phyloP scores from a whole-genome alignment of 352 stramenopile genomes.

The Elongisporangium undulatum region DNA sequence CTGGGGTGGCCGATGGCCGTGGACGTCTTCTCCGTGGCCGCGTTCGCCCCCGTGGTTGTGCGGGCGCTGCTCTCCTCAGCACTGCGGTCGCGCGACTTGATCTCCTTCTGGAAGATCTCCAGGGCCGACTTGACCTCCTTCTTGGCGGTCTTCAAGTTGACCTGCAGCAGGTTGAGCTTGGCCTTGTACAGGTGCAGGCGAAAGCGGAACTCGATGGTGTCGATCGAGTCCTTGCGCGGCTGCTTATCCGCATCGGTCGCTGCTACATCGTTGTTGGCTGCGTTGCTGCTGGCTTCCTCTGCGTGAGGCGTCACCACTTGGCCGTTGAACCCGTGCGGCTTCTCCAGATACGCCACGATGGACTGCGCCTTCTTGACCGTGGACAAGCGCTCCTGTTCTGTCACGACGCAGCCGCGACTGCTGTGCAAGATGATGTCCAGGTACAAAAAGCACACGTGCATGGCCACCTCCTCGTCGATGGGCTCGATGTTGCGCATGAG shows the following conservation, averaged over 20 bases:
- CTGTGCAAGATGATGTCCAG: constrained; percentile 91
- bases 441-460: constrained; percentile 93
- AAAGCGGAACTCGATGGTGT: constrained; percentile 88
- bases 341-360: constrained; percentile 88
- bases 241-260: constrained; percentile 39
- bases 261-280: constrained; percentile 19
- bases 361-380: constrained; percentile 84
- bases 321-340: constrained; percentile 87
- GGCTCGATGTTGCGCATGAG: constrained; percentile 89
- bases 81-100: constrained; percentile 46
- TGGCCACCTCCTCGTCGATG: constrained; percentile 88
- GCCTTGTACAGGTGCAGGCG: constrained; percentile 90
- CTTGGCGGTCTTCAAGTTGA: constrained; percentile 87
- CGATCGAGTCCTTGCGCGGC: constrained; percentile 41
- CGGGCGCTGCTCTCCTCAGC: constrained; percentile 16
- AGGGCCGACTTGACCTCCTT: constrained; percentile 92
- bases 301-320: constrained; percentile 37
- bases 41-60: constrained; percentile 6
- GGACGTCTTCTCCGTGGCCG: constrained; percentile 59
- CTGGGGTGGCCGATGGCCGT: constrained; percentile 73
- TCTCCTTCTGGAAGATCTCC: constrained; percentile 92
- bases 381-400: constrained; percentile 58
- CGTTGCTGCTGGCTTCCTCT: constrained; percentile 24
- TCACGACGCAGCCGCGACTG: constrained; percentile 76
- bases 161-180: constrained; percentile 86